Evolutionary conservation across 1,284 basidiomycete genomes (phyloP).

Genomic region (Cerrena zonata): DNA sequence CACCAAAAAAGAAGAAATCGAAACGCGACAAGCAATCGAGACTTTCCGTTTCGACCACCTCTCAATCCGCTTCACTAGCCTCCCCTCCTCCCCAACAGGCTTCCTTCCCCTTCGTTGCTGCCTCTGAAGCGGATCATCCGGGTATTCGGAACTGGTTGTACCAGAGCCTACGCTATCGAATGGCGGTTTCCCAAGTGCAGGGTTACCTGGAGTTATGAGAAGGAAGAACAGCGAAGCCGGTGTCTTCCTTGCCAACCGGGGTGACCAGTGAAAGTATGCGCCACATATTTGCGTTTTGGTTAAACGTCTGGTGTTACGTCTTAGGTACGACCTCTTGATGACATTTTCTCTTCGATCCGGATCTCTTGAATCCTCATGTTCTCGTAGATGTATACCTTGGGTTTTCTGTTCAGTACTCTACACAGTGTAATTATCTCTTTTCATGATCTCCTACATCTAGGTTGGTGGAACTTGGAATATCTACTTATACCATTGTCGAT

Average conservation of each 20-base stretch:
- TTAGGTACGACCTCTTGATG: neutral
- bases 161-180: neutral
- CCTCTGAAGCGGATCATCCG: slow-evolving; percentile 11
- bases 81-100: slow-evolving; percentile 18
- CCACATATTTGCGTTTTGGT: neutral
- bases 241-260: slow-evolving; percentile 28
- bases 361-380: neutral
- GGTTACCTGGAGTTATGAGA: slow-evolving; percentile 20
- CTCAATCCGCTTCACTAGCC: slow-evolving; percentile 23
- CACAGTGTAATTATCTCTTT: neutral
- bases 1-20: slow-evolving; percentile 21
- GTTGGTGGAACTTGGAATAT: neutral
- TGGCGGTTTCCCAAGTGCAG: slow-evolving; percentile 25
- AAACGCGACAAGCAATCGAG: slow-evolving; percentile 19
- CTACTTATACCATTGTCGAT: neutral
- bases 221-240: slow-evolving; percentile 29
- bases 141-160: neutral
- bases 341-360: neutral
- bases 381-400: neutral
- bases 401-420: neutral
- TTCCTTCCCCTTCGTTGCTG: slow-evolving; percentile 7
- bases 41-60: slow-evolving; percentile 22
- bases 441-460: too few relatives aligned
- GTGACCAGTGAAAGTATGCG: slow-evolving; percentile 15
- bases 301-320: neutral